Evolutionary conservation across 1,139 yeast species (phyloP), one percentile per base, ranked within the genome.

Genomic region (Chernovozyma sophiae-reginae): DNA sequence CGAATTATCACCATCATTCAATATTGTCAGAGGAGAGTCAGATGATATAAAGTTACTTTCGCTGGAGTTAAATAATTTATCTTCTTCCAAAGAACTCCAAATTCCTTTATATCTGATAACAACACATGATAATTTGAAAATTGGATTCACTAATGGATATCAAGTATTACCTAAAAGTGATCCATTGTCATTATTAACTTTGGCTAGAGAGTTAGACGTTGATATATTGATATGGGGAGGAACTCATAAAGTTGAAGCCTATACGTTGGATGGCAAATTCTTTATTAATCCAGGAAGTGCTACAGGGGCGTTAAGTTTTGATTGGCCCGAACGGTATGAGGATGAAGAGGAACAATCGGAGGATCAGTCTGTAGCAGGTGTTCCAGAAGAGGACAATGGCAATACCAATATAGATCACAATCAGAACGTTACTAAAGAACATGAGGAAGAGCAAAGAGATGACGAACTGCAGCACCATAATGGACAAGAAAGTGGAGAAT

Each of bases 191-290:
- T 68, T 92, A 41, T 69, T 86, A 49, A 77, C 85, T 1, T 74
- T 86, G 42, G 96, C 98, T 0, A 72, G 98, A 43, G 92, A 89
- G 60, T 68, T 90, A 68, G 95, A 90, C 55, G 97, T 86, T 32
- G 97, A 92, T 58, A 75, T 92, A 8, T 68, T 92, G 49, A 70
- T 92, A n/a, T 87, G 95, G 86, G 97, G 97, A n/a, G 96, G 96
- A 0, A 82, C 96, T 2, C 96, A 87, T 56, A 78, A 80, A 45
- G 95, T 87, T 6, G 97, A 92, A 54, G 96, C 97, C 0, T 92
- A 87, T 53, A 86, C 94, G 10, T 66, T 90, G 43, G 97, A 89
- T 47, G 95, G 95, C 22, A 87, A 86, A 62, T 87, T 90, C 59
- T 92, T 92, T 53, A 74, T 92, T 19, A 90, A 87, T 56, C 98